Evolutionary conservation across 2,329 filamentous ascomycete genomes (phyloP).

Genomic region (Diplodia sapinea): DNA sequence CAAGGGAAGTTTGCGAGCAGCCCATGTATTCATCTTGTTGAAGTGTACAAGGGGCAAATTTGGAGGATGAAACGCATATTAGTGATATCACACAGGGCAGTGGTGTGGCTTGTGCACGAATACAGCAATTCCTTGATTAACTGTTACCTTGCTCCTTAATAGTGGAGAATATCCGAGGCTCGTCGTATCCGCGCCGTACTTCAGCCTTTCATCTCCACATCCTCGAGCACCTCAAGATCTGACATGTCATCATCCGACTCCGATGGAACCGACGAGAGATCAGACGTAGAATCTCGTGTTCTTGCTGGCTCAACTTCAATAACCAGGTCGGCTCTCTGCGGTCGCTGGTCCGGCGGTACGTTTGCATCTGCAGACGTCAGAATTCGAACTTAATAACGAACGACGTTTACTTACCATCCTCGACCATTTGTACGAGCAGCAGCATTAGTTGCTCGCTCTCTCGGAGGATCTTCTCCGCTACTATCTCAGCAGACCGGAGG

Average conservation of each 20-base stretch:
- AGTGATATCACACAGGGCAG: not conserved
- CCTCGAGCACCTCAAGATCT: not conserved
- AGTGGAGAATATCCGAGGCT: not conserved
- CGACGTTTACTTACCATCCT: constrained; percentile 34
- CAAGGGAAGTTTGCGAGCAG: not conserved
- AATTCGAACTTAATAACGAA: not conserved
- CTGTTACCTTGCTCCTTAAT: not conserved
- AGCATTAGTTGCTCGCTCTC: constrained; percentile 45
- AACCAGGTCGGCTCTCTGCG: not conserved
- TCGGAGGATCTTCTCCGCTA: constrained; percentile 44
- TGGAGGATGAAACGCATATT: not conserved
- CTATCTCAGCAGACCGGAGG: constrained; percentile 52
- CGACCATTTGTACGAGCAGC: constrained; percentile 44
- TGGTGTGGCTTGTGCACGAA: not conserved
- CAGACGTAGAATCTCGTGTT: not conserved
- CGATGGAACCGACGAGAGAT: constrained; percentile 6
- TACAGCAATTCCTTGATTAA: not conserved
- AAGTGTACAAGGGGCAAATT: not conserved
- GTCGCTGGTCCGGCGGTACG: not conserved
- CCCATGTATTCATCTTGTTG: not conserved
- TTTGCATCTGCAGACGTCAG: not conserved
- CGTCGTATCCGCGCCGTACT: no score
- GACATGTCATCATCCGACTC: not conserved
- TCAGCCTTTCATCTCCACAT: constrained; percentile 8
- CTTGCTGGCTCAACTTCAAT: no score